phyloP scores from a whole-genome alignment of 1,139 yeast genomes.

The Arxiozyma bovina region DNA sequence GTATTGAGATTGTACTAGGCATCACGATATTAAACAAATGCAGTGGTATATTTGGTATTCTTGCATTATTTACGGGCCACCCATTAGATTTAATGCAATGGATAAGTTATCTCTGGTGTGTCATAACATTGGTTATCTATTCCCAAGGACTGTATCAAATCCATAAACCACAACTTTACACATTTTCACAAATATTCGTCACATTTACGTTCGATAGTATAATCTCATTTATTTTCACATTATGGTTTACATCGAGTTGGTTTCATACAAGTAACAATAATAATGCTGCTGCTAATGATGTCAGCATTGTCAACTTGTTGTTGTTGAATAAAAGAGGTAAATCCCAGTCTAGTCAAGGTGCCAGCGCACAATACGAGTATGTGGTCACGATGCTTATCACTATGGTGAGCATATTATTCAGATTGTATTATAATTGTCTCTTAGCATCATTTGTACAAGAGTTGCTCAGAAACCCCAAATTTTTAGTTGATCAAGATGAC shows the following conservation, averaged over 20 bases:
- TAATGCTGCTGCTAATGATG: slow-evolving; percentile 4
- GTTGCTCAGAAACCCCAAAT: slow-evolving; percentile 29
- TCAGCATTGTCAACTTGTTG: too few species aligned
- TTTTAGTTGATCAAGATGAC: slow-evolving; percentile 30
- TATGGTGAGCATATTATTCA: slow-evolving; percentile 41
- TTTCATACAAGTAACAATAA: slow-evolving; percentile 37
- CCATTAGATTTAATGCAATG: slow-evolving; percentile 79
- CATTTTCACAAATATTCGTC: slow-evolving; percentile 53
- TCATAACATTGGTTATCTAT: slow-evolving; percentile 58
- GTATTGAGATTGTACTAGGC: slow-evolving; percentile 78
- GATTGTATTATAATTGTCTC: slow-evolving; percentile 61
- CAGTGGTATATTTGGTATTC: slow-evolving; percentile 78
- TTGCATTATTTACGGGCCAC: slow-evolving; percentile 84
- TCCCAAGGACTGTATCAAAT: slow-evolving; percentile 49
- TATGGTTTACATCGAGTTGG: slow-evolving; percentile 72
- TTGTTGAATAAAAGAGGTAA: slow-evolving; percentile 3
- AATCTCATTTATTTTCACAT: slow-evolving; percentile 57
- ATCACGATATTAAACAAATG: slow-evolving; percentile 79
- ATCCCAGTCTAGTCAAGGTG: slow-evolving; percentile 42
- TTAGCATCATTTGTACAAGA: slow-evolving; percentile 49
- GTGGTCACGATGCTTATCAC: slow-evolving; percentile 56
- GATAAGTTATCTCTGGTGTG: slow-evolving; percentile 63
- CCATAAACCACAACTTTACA: slow-evolving; percentile 40
- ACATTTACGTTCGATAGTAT: slow-evolving; percentile 60
- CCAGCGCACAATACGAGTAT: slow-evolving; percentile 63